Evolutionary conservation across 2,329 filamentous ascomycete genomes (phyloP).

Genomic region (Penicillium polonicum): DNA sequence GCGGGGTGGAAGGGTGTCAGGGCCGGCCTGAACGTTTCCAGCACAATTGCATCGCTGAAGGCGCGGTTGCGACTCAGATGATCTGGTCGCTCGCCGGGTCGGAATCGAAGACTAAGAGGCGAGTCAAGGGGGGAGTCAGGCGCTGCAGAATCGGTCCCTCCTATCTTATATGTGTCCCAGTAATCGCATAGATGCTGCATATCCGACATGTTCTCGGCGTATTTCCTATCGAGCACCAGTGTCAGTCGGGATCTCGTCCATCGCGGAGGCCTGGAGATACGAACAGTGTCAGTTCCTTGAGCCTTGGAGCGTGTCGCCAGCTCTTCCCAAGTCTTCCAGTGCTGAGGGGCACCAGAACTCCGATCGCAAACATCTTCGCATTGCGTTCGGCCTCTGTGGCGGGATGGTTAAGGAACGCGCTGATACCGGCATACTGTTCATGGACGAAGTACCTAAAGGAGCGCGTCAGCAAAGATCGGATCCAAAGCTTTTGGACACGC

Average conservation of each 20-base stretch:
- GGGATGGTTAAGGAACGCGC: constrained; percentile 82
- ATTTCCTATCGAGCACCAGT: constrained; percentile 36
- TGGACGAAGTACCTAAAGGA: constrained; percentile 81
- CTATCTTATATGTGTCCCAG: constrained; percentile 60
- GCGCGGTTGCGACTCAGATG: constrained; percentile 35
- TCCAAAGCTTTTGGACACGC: not conserved
- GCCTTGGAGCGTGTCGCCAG: constrained; percentile 78
- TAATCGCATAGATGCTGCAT: constrained; percentile 70
- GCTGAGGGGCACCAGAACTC: constrained; percentile 80
- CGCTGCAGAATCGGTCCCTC: constrained; percentile 39
- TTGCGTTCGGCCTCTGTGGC: constrained; percentile 77
- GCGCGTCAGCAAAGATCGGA: constrained; percentile 10
- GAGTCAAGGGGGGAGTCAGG: constrained; percentile 55
- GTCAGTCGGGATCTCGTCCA: constrained; percentile 12
- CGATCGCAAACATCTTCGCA: constrained; percentile 90
- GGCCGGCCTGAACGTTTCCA: constrained; percentile 51
- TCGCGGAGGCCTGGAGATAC: constrained; percentile 14
- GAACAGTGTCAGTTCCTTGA: constrained; percentile 74
- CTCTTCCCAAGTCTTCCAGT: constrained; percentile 81
- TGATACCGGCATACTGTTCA: constrained; percentile 77
- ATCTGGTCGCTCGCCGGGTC: constrained; percentile 50
- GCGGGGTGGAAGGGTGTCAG: constrained; percentile 82
- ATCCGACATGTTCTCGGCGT: constrained; percentile 65
- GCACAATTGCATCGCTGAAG: constrained; percentile 44
- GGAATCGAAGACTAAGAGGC: constrained; percentile 50